These are phyloP conservation scores for Citrus medica DNA, from an alignment of 345 rosid species.

Conservation along the genomic window DNA sequence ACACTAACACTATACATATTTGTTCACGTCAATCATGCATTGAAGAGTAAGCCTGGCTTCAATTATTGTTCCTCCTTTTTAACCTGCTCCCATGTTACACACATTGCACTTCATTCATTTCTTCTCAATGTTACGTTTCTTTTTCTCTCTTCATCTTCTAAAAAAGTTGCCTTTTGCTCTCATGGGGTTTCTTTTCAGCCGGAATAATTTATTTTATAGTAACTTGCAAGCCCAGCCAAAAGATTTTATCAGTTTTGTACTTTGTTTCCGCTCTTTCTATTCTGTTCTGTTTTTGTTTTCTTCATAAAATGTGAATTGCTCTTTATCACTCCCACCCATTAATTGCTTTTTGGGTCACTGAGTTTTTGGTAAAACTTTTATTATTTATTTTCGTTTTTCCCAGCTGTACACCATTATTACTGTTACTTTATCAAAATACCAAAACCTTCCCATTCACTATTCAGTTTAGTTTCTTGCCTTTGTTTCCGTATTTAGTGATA, in stretches of 20 bases:
- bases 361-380: constrained; percentile 7
- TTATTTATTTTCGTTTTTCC: constrained; percentile 2
- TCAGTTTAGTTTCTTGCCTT: constrained; percentile 1
- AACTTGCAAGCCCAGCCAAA: constrained; percentile 16
- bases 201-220: neutral
- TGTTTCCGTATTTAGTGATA: constrained; percentile 2
- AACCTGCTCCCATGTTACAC: constrained; percentile 9
- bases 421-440: neutral
- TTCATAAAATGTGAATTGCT: constrained; percentile 12
- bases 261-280: neutral
- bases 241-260: constrained; percentile 10
- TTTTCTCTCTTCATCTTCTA: constrained; percentile 2
- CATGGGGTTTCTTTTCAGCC: constrained; percentile 4
- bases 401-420: constrained; percentile 32
- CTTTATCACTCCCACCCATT: constrained; percentile 7
- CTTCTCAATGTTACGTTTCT: neutral
- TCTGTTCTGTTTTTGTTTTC: constrained; percentile 1
- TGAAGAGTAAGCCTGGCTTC: constrained; percentile 22
- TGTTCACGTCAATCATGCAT: constrained; percentile 16
- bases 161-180: constrained; percentile 18
- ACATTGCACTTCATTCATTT: neutral
- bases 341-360: constrained; percentile 23
- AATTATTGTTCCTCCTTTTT: constrained; percentile 9
- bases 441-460: constrained; percentile 9
- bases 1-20: neutral